Conservation (phyloP, 2,329 filamentous ascomycete species). For the Sclerotinia glacialis region DNA sequence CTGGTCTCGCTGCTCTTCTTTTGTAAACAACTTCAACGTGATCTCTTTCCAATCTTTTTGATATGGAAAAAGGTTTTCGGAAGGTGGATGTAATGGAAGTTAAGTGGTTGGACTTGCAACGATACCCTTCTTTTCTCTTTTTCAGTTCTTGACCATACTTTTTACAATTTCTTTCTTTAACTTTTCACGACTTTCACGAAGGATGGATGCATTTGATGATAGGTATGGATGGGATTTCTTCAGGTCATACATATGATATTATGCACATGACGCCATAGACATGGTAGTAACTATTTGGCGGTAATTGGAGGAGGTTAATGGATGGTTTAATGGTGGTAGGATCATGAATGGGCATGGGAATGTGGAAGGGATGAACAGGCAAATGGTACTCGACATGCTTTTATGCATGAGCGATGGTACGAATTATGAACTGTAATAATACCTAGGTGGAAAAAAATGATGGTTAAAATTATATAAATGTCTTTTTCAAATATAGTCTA, state of each 20-base stretch:
- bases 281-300: slow-evolving; percentile 9
- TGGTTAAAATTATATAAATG: background rate
- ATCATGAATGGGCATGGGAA: slow-evolving; percentile 1
- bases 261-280: slow-evolving; percentile 16
- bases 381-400: slow-evolving; percentile 4
- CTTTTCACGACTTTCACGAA: slow-evolving; percentile 18
- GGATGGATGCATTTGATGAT: slow-evolving; percentile 14
- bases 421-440: slow-evolving; percentile 7
- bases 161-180: slow-evolving; percentile 18
- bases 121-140: slow-evolving; percentile 32
- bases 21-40: slow-evolving; percentile 31
- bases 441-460: background rate
- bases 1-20: slow-evolving; percentile 37
- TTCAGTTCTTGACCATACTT: slow-evolving; percentile 26
- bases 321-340: slow-evolving; percentile 6
- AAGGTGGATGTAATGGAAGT: slow-evolving; percentile 22
- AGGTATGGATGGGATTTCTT: slow-evolving; percentile 16
- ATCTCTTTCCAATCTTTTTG: slow-evolving; percentile 9
- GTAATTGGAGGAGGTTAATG: slow-evolving; percentile 13
- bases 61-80: slow-evolving; percentile 24
- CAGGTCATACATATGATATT: slow-evolving; percentile 14
- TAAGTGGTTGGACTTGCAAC: slow-evolving; percentile 21
- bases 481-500: no score
- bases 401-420: background rate
- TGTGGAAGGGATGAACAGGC: background rate